Base-by-base conservation (phyloP, 2,329 filamentous ascomycete genomes). In the Rhynchosporium agropyri region DNA sequence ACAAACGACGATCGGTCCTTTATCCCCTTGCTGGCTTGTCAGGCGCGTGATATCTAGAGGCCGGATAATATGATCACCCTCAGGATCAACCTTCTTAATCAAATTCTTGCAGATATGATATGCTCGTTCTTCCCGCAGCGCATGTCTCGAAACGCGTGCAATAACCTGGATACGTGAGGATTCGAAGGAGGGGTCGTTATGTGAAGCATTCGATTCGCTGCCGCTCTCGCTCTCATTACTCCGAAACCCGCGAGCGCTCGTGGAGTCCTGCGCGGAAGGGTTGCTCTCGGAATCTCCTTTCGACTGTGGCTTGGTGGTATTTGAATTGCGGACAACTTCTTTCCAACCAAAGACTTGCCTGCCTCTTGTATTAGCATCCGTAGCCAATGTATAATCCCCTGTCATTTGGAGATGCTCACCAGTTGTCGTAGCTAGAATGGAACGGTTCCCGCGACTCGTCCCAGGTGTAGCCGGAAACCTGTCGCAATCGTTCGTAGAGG, bases 351-450 rank as follows among this genome's bases (percentile, higher is more conserved):
- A 84, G 70, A 89, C 82, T 75, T 90, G 87, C 85, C 84, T 87
- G 68, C 26, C 33, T 29, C 31, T 48, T 43, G 28, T 33, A 28
- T 51, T 36, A 63, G 58, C 43, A 36, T 53, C 42, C 9, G 3
- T 12, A 9, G 29, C 51, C 9, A 42, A n/a, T 9, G n/a, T n/a
- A 45, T n/a, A 15, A 45, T 6, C 1, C n/a, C 43, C n/a, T 46
- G 43, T n/a, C 3, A n/a, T 13, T 5, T 12, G 28, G 8, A 5
- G 1, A 8, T 12, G 71, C 77, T 71, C 79, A 87, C 92, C 93
- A 98, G 79, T 93, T 92, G 75, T 96, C 92, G 77, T 97, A 97
- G 71, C 88, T 91, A 57, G 84, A 84, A 73, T 88, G 86, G 61
- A 83, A 79, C 10, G 84, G 84, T 31, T 76, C 76, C 62, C 73